Percentiles rank a stretch among this genome's conserved stretches.
These are phyloP conservation scores for Kwoniella sp. DNA, from an alignment of 768 basidiomycete genomes.

Conservation along the genomic window DNA sequence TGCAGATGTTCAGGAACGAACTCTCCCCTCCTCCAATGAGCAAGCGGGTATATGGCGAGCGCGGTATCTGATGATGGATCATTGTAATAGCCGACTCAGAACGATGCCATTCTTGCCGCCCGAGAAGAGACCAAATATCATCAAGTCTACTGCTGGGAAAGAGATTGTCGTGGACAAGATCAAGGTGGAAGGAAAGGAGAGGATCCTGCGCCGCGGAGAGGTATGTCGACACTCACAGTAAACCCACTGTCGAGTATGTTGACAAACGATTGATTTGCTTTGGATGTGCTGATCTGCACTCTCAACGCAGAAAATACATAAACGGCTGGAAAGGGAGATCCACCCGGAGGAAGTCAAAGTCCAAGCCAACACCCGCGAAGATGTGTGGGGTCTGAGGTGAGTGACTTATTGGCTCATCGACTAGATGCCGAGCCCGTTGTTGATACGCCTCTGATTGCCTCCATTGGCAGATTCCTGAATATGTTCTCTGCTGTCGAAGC, in stretches of 20 bases:
- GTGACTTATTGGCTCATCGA: conserved; percentile 27
- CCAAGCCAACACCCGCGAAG: conserved; percentile 64
- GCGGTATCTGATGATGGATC: neutral
- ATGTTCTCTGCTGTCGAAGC: conserved; percentile 69
- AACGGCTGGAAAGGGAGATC: conserved; percentile 73
- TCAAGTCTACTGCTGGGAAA: conserved; percentile 50
- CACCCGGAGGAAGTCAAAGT: conserved; percentile 65
- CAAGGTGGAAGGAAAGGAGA: conserved; percentile 53
- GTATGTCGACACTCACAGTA: too few species aligned
- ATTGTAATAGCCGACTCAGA: conserved; percentile 44
- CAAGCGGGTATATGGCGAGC: neutral
- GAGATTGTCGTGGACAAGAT: conserved; percentile 52
- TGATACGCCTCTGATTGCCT: conserved; percentile 4
- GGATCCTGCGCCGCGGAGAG: conserved; percentile 53
- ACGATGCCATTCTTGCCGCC: conserved; percentile 51
- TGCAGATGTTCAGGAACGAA: too few species aligned
- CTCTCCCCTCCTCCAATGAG: too few species aligned
- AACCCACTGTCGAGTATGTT: too few species aligned
- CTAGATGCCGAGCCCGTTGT: neutral
- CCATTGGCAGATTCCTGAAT: conserved; percentile 65
- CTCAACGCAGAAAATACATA: conserved; percentile 68
- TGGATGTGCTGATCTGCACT: neutral
- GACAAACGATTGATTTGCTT: neutral
- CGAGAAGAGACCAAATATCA: conserved; percentile 44
- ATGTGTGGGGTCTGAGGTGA: conserved; percentile 75